Conservation (phyloP, 192 early-diverging fungal species). For the Polychytrium aggregatum region DNA sequence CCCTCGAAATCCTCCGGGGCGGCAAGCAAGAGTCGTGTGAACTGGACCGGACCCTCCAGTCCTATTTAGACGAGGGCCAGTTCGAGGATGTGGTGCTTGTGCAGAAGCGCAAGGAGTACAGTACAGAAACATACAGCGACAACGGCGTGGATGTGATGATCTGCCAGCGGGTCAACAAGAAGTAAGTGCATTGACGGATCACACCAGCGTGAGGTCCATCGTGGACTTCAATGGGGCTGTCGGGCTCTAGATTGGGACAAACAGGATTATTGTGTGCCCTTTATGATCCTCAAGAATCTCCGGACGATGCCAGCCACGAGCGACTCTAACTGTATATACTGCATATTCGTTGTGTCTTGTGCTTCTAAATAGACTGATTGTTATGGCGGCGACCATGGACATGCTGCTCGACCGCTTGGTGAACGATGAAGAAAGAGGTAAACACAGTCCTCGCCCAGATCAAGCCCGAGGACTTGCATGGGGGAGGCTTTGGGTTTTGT, state of each 20-base stretch:
- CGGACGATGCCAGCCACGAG: too few relatives aligned
- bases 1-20: conserved; percentile 21
- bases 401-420: conserved; percentile 38
- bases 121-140: conserved; percentile 31
- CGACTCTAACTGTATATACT: too few relatives aligned
- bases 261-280: too few relatives aligned
- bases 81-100: conserved; percentile 28
- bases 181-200: conserved; percentile 26
- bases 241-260: too few relatives aligned
- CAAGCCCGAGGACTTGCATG: too few relatives aligned
- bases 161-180: conserved; percentile 23
- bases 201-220: neutral
- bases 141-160: conserved; percentile 38
- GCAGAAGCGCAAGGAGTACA: conserved; percentile 35
- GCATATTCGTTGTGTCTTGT: neutral
- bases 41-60: conserved; percentile 30
- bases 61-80: conserved; percentile 16
- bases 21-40: conserved; percentile 20
- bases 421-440: conserved; percentile 30
- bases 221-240: too few relatives aligned
- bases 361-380: conserved; percentile 19
- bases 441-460: too few relatives aligned
- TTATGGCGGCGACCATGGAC: conserved; percentile 40
- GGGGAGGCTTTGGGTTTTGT: too few relatives aligned
- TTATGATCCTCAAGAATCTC: too few relatives aligned